Evolutionary conservation across 2,329 filamentous ascomycete species (phyloP).

Genomic region (Mycosphaerella sp.): DNA sequence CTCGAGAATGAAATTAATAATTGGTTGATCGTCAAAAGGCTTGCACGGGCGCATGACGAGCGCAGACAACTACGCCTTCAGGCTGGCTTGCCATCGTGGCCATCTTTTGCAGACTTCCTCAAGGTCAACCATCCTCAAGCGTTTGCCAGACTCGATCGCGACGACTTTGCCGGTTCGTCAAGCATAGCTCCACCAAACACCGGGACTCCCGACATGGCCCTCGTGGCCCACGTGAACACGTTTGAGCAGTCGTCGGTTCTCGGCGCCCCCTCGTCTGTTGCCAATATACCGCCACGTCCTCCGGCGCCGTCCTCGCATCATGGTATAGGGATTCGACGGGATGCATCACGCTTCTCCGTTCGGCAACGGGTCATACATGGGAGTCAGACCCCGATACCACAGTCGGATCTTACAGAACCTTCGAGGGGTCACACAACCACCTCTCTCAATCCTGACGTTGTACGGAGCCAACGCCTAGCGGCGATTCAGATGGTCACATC

Average conservation of each 20-base stretch:
- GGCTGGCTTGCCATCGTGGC: neutral
- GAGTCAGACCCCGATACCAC: neutral
- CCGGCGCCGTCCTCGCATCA: neutral
- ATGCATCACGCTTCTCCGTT: neutral
- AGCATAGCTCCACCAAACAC: too few species aligned
- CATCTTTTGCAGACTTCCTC: constrained; percentile 1
- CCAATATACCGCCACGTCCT: neutral
- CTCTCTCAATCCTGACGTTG: neutral
- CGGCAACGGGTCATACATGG: neutral
- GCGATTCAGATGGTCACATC: too few species aligned
- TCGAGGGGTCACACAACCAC: neutral
- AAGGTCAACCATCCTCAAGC: neutral
- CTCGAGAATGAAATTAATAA: neutral
- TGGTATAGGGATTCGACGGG: neutral
- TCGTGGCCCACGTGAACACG: neutral
- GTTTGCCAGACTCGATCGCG: neutral
- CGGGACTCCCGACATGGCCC: neutral
- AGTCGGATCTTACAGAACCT: neutral
- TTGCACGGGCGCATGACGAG: constrained; percentile 1
- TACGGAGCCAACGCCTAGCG: neutral
- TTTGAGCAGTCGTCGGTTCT: neutral
- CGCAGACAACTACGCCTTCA: neutral
- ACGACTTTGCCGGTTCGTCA: neutral
- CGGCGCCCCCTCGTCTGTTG: neutral
- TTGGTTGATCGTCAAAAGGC: constrained; percentile 1